phyloP scores from a whole-genome alignment of 1,284 basidiomycete species.

The Cutaneotrichosporon sp. region DNA sequence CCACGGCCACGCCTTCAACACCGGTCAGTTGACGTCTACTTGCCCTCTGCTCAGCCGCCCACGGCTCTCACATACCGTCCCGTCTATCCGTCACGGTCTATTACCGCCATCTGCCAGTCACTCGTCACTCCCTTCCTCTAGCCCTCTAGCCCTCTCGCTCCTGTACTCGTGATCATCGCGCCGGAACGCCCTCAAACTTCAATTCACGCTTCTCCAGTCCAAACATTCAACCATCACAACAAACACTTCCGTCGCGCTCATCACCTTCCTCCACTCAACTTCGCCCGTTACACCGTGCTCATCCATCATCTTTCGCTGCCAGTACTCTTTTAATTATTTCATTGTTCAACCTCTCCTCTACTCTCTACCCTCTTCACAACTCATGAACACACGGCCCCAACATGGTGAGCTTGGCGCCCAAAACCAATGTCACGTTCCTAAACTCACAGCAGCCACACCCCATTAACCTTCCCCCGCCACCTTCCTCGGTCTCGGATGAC shows the following conservation, averaged over 20 bases:
- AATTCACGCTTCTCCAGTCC: neutral
- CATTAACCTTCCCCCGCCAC: neutral
- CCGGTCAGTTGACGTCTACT: too few relatives aligned
- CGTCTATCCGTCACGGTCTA: neutral
- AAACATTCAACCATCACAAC: slow-evolving; percentile 1
- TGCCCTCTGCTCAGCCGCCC: too few relatives aligned
- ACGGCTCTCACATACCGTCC: neutral
- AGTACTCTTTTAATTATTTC: too few relatives aligned
- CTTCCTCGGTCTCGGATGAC: neutral
- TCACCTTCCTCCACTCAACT: neutral
- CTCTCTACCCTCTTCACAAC: neutral
- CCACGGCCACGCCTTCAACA: neutral
- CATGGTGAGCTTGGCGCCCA: neutral
- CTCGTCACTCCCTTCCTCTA: neutral
- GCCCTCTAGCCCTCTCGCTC: neutral
- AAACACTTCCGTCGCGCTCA: neutral
- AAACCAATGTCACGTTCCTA: neutral
- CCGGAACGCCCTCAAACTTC: neutral
- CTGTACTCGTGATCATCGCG: neutral
- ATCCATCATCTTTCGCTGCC: neutral
- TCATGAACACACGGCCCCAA: neutral
- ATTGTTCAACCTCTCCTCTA: too few relatives aligned
- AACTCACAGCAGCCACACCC: slow-evolving; percentile 2
- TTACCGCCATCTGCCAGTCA: neutral
- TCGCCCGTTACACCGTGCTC: neutral